Evolutionary conservation across 2,329 filamentous ascomycete genomes (phyloP), one percentile per base, ranked within the genome.

Genomic region (Penicillium digitatum): DNA sequence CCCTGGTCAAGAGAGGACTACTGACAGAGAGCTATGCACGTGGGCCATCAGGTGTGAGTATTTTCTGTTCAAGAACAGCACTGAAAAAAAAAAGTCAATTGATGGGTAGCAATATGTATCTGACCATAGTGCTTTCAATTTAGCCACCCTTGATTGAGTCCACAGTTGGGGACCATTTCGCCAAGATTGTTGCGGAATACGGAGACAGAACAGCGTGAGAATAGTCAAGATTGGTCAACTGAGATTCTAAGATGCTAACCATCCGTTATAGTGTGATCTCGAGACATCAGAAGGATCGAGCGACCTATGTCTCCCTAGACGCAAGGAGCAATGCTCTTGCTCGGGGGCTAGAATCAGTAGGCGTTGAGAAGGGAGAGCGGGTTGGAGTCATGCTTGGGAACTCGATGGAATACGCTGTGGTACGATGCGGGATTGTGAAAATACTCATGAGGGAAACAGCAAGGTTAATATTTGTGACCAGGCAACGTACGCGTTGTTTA

Each of bases 341-440:
- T 1, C 77, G 81, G 48, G 88, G 89, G 0, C 76, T 96, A 16
- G 75, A 81, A 24, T 82, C 82, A 0, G 76, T 87, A 0, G 90
- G 90, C 3, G 88, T 96, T 1, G 79, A 76, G 57, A 95, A 92
- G 67, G 91, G 90, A 5, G 87, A 95, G 69, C 82, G 90, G 31
- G 89, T 97, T 11, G 92, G 89, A 14, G 85, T 96, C 26, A 93
- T 87, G 57, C 76, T 96, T 48, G 93, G 93, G 16, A 97, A 96
- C 73, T 87, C 85, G 39, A 78, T 87, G 63, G 91, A 96, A 72
- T 93, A 90, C 70, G 90, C 89, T 3, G 86, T 87, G 47, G 81
- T 94, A 72, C 66, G 78, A 54, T 22, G 27, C 12, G 1, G 24
- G 2, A 9, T 22, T 1, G 5, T 8, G 14, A 3, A 24, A 32